These are phyloP conservation scores for Leccinum fibrillosum DNA, from an alignment of 768 basidiomycete species.

Conservation along the genomic window DNA sequence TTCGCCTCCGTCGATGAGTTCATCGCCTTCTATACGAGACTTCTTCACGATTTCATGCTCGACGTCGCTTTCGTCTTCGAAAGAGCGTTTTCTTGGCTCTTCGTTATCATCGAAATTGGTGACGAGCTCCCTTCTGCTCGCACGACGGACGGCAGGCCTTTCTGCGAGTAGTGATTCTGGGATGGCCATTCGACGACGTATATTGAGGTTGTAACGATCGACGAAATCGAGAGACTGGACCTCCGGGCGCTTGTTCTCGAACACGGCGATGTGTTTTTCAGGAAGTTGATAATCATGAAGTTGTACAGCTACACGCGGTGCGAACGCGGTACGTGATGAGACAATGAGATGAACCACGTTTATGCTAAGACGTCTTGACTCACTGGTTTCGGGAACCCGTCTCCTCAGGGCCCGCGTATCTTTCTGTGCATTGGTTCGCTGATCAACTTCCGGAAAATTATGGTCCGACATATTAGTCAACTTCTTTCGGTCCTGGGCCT, in stretches of 20 bases:
- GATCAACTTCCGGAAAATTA: conserved; percentile 22
- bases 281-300: conserved; percentile 18
- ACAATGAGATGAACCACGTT: conserved; percentile 24
- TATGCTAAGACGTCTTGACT: conserved; percentile 23
- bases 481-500: conserved; percentile 41
- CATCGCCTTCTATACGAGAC: conserved; percentile 49
- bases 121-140: conserved; percentile 31
- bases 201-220: conserved; percentile 37
- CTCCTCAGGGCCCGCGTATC: conserved; percentile 40
- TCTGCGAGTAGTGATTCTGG: conserved; percentile 13
- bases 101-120: conserved; percentile 20
- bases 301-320: conserved; percentile 24
- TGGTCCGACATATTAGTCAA: conserved; percentile 23
- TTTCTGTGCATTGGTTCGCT: conserved; percentile 30
- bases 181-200: conserved; percentile 9
- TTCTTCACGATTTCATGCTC: conserved; percentile 47
- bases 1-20: conserved; percentile 47
- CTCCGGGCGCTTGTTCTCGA: conserved; percentile 19
- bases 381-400: conserved; percentile 47
- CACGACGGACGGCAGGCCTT: conserved; percentile 25
- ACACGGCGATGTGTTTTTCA: conserved; percentile 10
- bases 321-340: conserved; percentile 20
- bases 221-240: conserved; percentile 29
- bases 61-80: conserved; percentile 43
- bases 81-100: conserved; percentile 41